Percentiles rank a stretch among this genome's conserved stretches.
These are phyloP conservation scores for Tetratostichococcus sp. DNA, from an alignment of 139 green algal species.

Conservation along the genomic window DNA sequence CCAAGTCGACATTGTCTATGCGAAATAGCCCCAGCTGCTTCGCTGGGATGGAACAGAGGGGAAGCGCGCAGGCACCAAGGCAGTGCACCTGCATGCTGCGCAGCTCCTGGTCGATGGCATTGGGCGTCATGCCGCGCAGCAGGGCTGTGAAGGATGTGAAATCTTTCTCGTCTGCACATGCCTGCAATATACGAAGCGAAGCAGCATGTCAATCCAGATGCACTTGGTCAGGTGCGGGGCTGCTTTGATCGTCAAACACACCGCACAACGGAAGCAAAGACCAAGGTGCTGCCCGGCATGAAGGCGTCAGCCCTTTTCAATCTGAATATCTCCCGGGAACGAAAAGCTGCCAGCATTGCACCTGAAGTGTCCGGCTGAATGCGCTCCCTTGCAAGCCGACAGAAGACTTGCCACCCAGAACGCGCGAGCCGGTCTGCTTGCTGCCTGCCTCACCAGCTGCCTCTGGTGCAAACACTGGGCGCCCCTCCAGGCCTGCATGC, in stretches of 20 bases:
- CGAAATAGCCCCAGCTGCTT: neutral
- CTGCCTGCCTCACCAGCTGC: neutral
- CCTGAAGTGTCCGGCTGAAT: neutral
- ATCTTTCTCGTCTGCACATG: constrained; percentile 16
- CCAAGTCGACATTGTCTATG: too few species aligned
- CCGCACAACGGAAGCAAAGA: too few species aligned
- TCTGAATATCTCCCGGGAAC: too few species aligned
- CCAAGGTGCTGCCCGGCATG: too few species aligned
- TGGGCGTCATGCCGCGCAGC: constrained; percentile 44
- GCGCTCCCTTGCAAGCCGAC: neutral
- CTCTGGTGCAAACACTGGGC: constrained; percentile 13
- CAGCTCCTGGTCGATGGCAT: constrained; percentile 68
- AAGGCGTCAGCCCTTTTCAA: too few species aligned
- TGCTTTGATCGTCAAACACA: too few species aligned
- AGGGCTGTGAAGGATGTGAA: constrained; percentile 44
- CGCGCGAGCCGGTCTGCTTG: neutral
- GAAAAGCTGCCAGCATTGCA: neutral
- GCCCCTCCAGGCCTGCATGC: neutral
- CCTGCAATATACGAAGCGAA: constrained; percentile 31
- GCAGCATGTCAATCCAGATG: too few species aligned
- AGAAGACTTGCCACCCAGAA: neutral
- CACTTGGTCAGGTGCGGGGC: too few species aligned
- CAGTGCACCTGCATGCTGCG: constrained; percentile 57
- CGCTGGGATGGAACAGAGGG: neutral
- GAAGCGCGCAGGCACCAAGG: neutral